phyloP scores from a whole-genome alignment of 768 basidiomycete species.

The Termitomyces sp. region DNA sequence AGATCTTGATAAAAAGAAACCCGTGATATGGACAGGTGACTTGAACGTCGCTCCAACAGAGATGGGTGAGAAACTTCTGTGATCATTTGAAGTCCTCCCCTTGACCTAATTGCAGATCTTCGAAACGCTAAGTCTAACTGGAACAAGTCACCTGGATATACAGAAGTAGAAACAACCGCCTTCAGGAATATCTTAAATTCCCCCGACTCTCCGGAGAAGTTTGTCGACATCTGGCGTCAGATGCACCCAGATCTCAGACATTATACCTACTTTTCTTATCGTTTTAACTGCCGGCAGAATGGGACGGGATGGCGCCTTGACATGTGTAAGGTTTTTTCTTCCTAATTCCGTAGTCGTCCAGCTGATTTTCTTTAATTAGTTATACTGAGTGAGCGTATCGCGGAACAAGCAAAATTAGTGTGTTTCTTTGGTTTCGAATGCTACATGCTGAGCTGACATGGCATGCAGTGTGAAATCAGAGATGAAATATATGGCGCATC shows the following conservation, averaged over 20 bases:
- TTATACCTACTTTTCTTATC: constrained; percentile 83
- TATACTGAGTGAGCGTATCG: constrained; percentile 67
- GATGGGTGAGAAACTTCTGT: constrained; percentile 35
- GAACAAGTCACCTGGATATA: constrained; percentile 88
- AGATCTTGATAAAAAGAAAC: constrained; percentile 68
- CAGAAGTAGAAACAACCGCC: constrained; percentile 72
- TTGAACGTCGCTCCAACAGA: constrained; percentile 82
- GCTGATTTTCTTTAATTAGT: constrained; percentile 35
- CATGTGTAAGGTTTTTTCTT: constrained; percentile 48
- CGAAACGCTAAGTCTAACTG: constrained; percentile 67
- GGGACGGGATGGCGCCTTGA: constrained; percentile 87
- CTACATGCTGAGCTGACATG: background rate
- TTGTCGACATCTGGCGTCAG: constrained; percentile 79
- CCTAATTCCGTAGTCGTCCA: background rate
- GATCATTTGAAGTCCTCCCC: background rate
- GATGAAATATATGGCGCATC: constrained; percentile 84
- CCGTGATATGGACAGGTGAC: constrained; percentile 87
- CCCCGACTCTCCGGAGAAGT: constrained; percentile 34
- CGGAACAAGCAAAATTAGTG: constrained; percentile 56
- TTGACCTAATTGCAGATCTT: constrained; percentile 41
- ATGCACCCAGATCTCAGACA: constrained; percentile 62
- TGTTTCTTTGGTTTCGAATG: constrained; percentile 4
- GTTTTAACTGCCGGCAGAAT: constrained; percentile 74
- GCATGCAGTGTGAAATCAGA: constrained; percentile 68
- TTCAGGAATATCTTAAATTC: constrained; percentile 65